phyloP scores from a whole-genome alignment of 2,329 filamentous ascomycete species.

The Hawksworthiomyces lignivorus region DNA sequence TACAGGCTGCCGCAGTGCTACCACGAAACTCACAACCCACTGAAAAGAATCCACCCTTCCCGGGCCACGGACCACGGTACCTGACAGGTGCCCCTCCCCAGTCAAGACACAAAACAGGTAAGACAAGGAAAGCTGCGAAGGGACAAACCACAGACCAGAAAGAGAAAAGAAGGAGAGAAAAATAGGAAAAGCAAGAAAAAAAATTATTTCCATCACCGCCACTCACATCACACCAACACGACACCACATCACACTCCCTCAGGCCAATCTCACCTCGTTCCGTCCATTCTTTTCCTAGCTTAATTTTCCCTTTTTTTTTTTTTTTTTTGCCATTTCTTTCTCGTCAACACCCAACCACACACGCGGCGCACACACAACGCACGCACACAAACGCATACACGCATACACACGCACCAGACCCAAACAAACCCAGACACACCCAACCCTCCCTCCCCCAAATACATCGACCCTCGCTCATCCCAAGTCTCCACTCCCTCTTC shows the following conservation, averaged over 20 bases:
- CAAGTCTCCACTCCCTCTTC: slow-evolving; percentile 19
- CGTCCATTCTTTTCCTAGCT: background rate
- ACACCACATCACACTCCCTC: too few species aligned
- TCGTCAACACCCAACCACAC: too few species aligned
- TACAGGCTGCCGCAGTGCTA: slow-evolving; percentile 11
- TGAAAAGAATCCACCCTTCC: slow-evolving; percentile 15
- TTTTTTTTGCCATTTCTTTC: background rate
- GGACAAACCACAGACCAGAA: too few species aligned
- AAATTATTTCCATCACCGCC: background rate
- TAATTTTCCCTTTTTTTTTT: slow-evolving; percentile 2
- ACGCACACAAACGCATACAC: too few species aligned
- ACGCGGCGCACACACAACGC: too few species aligned
- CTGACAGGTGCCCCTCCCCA: slow-evolving; percentile 14
- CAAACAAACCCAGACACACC: slow-evolving; percentile 4
- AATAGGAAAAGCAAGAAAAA: background rate
- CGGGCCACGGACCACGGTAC: slow-evolving; percentile 16
- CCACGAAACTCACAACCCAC: slow-evolving; percentile 11
- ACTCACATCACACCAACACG: background rate
- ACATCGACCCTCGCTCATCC: background rate
- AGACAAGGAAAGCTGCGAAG: too few species aligned
- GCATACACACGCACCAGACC: too few species aligned
- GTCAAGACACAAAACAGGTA: slow-evolving; percentile 9
- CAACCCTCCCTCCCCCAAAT: slow-evolving; percentile 9
- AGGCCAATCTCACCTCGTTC: slow-evolving; percentile 1
- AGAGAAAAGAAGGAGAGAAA: background rate